Percentiles rank a stretch among this genome's conserved stretches.
Conservation (phyloP, 129 eudicot species). For the Pittosporum tobira region DNA sequence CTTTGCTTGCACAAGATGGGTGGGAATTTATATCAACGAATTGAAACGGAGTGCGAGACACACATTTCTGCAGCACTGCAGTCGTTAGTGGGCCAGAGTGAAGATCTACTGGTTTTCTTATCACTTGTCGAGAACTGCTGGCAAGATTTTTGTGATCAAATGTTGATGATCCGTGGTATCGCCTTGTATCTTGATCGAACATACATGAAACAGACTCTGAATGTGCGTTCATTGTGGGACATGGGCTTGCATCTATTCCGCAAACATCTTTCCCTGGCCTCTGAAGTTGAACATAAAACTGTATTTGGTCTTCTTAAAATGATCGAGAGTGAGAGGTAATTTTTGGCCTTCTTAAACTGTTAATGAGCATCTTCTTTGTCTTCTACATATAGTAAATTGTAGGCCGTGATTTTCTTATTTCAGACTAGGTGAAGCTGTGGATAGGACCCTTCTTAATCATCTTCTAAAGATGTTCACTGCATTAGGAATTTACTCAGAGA, state of each 20-base stretch:
- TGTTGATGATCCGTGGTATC: conserved; percentile 98
- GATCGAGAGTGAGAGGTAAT: conserved; percentile 96
- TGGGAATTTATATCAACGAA: conserved; percentile 77
- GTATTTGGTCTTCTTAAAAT: conserved; percentile 83
- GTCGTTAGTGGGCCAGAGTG: conserved; percentile 87
- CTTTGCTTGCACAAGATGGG: conserved; percentile 97
- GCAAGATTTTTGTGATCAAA: conserved; percentile 99
- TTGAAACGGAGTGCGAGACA: conserved; percentile 79
- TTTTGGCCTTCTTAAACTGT: too few relatives aligned
- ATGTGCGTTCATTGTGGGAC: conserved; percentile 89
- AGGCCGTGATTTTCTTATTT: too few relatives aligned
- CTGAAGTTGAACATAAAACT: conserved; percentile 93
- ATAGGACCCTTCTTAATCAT: conserved; percentile 94
- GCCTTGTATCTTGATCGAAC: conserved; percentile 95
- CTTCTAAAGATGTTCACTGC: conserved; percentile 98
- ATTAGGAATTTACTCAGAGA: conserved; percentile 73
- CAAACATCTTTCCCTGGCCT: conserved; percentile 77
- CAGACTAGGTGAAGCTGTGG: conserved; percentile 97
- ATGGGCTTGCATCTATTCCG: conserved; percentile 98
- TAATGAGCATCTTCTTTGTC: too few relatives aligned
- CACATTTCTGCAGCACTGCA: conserved; percentile 65
- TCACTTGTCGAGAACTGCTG: conserved; percentile 88
- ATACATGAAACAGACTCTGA: conserved; percentile 81
- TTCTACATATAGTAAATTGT: too few relatives aligned
- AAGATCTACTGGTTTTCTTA: conserved; percentile 83